phyloP scores from a whole-genome alignment of 2,329 filamentous ascomycete genomes.

The Falciphora oryzae region DNA sequence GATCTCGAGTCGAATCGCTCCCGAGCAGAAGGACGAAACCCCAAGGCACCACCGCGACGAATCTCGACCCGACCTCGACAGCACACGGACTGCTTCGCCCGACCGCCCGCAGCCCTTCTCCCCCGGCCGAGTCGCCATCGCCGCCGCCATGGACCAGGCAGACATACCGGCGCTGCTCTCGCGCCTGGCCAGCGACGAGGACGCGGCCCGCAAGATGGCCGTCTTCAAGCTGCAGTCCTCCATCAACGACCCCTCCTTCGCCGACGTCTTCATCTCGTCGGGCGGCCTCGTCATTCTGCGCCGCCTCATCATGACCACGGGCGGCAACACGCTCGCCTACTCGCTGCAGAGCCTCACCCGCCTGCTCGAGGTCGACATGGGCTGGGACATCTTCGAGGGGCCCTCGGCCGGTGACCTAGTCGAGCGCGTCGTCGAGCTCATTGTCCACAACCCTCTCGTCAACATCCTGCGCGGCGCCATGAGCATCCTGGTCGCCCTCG shows the following conservation, averaged over 20 bases:
- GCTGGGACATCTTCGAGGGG: conserved; percentile 81
- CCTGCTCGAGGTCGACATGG: conserved; percentile 92
- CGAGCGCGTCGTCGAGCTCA: conserved; percentile 78
- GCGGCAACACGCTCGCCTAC: conserved; percentile 93
- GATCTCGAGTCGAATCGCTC: neutral
- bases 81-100: neutral
- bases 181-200: conserved; percentile 65
- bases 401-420: conserved; percentile 59
- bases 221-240: conserved; percentile 96
- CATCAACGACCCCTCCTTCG: conserved; percentile 93
- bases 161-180: conserved; percentile 60
- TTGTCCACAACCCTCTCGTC: conserved; percentile 91
- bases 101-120: neutral
- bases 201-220: conserved; percentile 95
- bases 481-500: conserved; percentile 90
- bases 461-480: conserved; percentile 96
- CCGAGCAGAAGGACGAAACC: neutral
- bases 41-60: neutral
- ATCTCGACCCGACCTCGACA: neutral
- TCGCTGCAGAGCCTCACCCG: conserved; percentile 83
- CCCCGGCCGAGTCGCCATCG: neutral
- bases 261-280: conserved; percentile 89
- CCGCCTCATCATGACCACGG: conserved; percentile 75
- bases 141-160: conserved; percentile 53
- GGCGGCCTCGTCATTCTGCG: conserved; percentile 78